Base-by-base conservation (phyloP, 106 monocot genomes). In the Agapanthus africanus region DNA sequence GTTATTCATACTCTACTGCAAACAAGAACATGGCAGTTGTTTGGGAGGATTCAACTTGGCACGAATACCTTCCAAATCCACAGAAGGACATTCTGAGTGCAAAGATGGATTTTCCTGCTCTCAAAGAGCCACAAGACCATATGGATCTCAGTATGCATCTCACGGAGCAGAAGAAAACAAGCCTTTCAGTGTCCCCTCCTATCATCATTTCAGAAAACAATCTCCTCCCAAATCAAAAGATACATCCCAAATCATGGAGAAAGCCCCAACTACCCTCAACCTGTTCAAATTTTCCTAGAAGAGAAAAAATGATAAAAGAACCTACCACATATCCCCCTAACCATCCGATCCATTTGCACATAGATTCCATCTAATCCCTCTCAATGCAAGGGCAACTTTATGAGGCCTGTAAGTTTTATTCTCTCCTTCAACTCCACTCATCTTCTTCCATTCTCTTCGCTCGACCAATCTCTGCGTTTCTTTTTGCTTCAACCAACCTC, bases 381-480 rank as follows among this genome's bases (percentile, higher is more conserved):
- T 62, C 64, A 40, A 41, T 49, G 31, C 65, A 71, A 18, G 65
- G 75, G 70, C 80, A 70, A 52, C 73, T 86, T 63, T 54, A 67
- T 54, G 54, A 70, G 25, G 82, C 82, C 65, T 77, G 82, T 79
- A 37, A 41, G 25, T 67, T 74, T 31, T 88, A 79, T 78, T 79
- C 80, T 57, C 64, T 73, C 47, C 78, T 83, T 66, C 85, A 37
- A 65, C 75, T n/a, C 68, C 79, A 36, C 50, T 51, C 71, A 40
- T 73, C 78, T 46, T 16, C 66, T 22, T 62, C 71, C 11, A 16
- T 46, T 70, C 65, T 83, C 73, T 68, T 81, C 72, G 44, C 68
- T 42, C 73, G 18, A 51, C 76, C 83, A 26, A 39, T 85, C 74
- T 66, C 81, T 70, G 70, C 76, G 7, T 83, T 89, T 65, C 73